Conservation (phyloP, 495 filamentous ascomycete species). For the Hyaloscypha bicolor region DNA sequence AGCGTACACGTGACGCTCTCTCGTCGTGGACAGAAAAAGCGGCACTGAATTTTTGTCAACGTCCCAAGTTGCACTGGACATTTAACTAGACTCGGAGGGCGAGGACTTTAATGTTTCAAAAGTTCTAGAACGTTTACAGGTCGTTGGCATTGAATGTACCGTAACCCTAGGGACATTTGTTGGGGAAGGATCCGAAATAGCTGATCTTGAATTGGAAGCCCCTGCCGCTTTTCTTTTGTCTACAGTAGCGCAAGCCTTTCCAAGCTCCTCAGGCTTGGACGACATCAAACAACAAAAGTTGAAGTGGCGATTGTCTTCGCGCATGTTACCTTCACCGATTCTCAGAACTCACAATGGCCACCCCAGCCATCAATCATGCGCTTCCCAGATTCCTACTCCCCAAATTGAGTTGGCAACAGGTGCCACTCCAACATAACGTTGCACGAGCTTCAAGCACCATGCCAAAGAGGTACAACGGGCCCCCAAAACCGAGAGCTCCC, state of each 20-base stretch:
- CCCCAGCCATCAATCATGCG: constrained; percentile 31
- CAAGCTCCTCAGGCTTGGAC: neutral
- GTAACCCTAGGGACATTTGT: no score
- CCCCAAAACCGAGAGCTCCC: neutral
- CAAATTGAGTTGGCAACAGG: constrained; percentile 51
- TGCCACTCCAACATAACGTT: constrained; percentile 31
- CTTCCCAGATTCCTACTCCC: constrained; percentile 57
- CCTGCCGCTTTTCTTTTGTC: no score
- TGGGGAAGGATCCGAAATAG: no score
- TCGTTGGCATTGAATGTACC: no score
- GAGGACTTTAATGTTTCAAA: no score
- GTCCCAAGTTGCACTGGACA: no score
- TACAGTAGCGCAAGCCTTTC: neutral
- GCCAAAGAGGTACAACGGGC: constrained; percentile 14
- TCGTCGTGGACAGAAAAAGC: no score
- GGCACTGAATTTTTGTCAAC: no score
- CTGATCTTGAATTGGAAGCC: no score
- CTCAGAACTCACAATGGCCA: constrained; percentile 35
- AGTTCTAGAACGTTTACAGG: no score
- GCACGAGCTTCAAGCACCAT: constrained; percentile 34
- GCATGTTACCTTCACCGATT: neutral
- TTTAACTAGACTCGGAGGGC: no score
- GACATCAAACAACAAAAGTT: neutral
- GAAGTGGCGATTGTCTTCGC: neutral
- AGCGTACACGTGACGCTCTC: no score